Evolutionary conservation across 306 rosid genomes (phyloP).

Genomic region (Acacia melanoxylon): DNA sequence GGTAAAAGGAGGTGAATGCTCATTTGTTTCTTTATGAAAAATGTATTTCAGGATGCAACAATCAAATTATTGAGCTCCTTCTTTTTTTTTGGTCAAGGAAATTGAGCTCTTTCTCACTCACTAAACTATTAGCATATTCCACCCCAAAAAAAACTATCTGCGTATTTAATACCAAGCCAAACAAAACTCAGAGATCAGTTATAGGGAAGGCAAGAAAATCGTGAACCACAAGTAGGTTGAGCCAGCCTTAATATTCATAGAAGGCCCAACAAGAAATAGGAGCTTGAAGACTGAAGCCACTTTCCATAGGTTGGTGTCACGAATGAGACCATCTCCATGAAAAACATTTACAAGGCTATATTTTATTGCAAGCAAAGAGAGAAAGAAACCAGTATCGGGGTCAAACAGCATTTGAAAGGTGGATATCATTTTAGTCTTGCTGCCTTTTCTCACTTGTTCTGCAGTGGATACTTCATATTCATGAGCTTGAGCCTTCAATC

Average conservation of each 20-base stretch:
- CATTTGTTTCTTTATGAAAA: background rate
- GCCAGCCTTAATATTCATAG: background rate
- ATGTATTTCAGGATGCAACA: background rate
- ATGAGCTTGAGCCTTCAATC: conserved; percentile 49
- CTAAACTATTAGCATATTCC: background rate
- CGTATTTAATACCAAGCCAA: background rate
- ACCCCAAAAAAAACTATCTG: background rate
- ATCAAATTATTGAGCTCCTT: too few species aligned
- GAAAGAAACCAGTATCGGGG: background rate
- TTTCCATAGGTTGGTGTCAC: background rate
- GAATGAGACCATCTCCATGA: too few species aligned
- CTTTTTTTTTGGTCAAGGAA: too few species aligned
- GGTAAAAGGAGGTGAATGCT: background rate
- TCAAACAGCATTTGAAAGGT: conserved; percentile 12
- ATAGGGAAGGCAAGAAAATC: background rate
- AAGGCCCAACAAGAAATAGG: background rate
- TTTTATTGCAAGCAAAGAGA: too few species aligned
- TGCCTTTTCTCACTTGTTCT: conserved; percentile 21
- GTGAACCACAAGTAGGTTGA: background rate
- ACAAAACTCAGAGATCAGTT: background rate
- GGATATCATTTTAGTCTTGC: background rate
- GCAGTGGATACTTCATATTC: conserved; percentile 66
- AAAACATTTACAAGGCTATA: too few species aligned
- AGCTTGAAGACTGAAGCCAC: background rate
- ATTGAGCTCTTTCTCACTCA: background rate